Conservation (phyloP, 208 protist genomes). For the Trypanosoma theileri region DNA sequence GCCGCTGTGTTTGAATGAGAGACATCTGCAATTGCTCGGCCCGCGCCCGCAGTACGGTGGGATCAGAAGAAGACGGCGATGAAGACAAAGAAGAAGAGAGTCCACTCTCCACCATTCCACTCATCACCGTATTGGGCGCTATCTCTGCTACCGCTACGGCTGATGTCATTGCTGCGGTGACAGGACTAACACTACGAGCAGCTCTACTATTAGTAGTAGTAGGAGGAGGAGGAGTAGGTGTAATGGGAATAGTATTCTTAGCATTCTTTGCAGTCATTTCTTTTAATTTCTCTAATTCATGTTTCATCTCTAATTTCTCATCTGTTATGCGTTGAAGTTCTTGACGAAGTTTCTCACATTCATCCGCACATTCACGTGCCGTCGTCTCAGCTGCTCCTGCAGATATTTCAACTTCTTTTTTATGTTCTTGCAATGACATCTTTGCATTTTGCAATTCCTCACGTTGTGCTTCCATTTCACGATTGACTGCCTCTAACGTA, state of each 20-base stretch:
- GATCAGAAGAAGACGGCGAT: background rate
- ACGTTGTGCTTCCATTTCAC: constrained; percentile 19
- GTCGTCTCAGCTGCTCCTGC: background rate
- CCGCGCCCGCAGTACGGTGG: background rate
- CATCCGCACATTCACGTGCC: background rate
- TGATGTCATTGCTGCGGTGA: too few species aligned
- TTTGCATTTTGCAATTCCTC: constrained; percentile 6
- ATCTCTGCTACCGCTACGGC: too few species aligned
- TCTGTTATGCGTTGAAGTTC: constrained; percentile 3
- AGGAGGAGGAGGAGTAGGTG: background rate
- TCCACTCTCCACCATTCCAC: too few species aligned
- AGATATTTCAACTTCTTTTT: constrained; percentile 6
- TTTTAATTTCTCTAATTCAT: constrained; percentile 4
- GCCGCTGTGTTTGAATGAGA: constrained; percentile 21
- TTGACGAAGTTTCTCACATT: background rate
- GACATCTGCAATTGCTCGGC: constrained; percentile 25
- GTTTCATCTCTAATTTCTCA: background rate
- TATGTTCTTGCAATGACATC: background rate
- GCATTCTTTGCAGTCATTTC: background rate
- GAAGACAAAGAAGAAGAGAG: too few species aligned
- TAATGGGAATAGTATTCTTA: background rate
- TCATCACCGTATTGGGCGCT: too few species aligned
- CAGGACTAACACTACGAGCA: too few species aligned
- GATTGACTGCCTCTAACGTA: constrained; percentile 21
- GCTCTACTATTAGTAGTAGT: background rate